Percentiles rank a stretch among this genome's conserved stretches.
Evolutionary conservation across 176 grass and related monocot species (phyloP).

Genomic region (Ensete ventricosum): DNA sequence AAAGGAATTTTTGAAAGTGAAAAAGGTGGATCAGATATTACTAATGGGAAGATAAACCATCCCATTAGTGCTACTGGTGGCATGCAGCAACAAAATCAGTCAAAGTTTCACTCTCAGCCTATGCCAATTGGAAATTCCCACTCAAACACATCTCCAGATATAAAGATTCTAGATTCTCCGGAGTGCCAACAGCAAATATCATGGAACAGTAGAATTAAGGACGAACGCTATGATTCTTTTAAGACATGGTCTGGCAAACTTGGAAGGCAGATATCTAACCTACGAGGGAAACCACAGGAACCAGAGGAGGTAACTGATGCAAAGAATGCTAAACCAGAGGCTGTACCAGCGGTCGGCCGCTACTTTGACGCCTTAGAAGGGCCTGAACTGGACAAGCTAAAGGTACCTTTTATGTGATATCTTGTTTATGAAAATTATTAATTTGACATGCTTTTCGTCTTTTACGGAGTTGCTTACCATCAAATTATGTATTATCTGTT

Average conservation of each 20-base stretch:
- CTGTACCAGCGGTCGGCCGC: not conserved
- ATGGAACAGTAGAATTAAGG: constrained; percentile 24
- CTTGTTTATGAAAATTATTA: too few species aligned
- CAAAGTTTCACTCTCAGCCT: constrained; percentile 56
- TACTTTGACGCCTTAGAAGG: constrained; percentile 17
- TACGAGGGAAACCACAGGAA: constrained; percentile 31
- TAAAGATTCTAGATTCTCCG: constrained; percentile 5
- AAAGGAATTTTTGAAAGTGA: constrained; percentile 1
- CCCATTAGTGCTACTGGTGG: constrained; percentile 1
- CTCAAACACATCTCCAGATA: constrained; percentile 10
- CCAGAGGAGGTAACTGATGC: constrained; percentile 10
- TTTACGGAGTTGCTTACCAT: too few species aligned
- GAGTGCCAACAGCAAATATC: constrained; percentile 2
- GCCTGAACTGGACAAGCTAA: not conserved
- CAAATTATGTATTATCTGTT: too few species aligned
- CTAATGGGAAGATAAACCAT: constrained; percentile 6
- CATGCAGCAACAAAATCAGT: constrained; percentile 25
- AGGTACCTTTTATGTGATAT: not conserved
- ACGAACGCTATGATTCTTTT: constrained; percentile 70
- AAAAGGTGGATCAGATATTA: constrained; percentile 6
- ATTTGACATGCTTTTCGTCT: too few species aligned
- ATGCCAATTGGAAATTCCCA: constrained; percentile 11
- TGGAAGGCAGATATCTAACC: constrained; percentile 67
- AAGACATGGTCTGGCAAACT: constrained; percentile 87
- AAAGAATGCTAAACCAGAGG: not conserved